Conservation (phyloP, 352 stramenopile genomes). For the Phytophthora uliginosa region DNA sequence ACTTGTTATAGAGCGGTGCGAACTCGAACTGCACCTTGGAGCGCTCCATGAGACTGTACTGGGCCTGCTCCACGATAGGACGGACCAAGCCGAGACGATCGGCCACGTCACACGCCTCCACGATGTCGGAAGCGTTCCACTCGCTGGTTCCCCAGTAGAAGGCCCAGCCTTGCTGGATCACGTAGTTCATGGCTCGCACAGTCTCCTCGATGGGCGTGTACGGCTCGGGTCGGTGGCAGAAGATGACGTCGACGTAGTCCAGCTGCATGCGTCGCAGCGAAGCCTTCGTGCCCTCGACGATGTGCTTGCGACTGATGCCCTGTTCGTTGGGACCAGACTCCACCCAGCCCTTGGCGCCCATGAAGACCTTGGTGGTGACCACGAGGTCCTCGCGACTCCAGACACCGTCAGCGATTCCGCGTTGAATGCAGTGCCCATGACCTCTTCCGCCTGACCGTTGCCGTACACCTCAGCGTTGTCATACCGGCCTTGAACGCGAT, state of each 20-base stretch:
- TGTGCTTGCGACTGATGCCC: conserved; percentile 36
- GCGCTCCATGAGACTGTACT: conserved; percentile 71
- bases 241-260: conserved; percentile 49
- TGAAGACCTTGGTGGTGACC: conserved; percentile 56
- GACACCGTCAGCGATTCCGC: conserved; percentile 19
- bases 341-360: conserved; percentile 19
- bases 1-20: conserved; percentile 43
- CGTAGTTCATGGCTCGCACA: conserved; percentile 16
- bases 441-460: conserved; percentile 14
- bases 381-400: conserved; percentile 36
- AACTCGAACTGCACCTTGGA: conserved; percentile 67
- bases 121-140: conserved; percentile 53
- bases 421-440: conserved; percentile 23
- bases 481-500: conserved; percentile 25
- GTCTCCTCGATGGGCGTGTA: conserved; percentile 26
- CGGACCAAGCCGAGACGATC: conserved; percentile 40
- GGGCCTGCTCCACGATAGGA: conserved; percentile 54
- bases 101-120: conserved; percentile 52
- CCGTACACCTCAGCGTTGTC: conserved; percentile 28
- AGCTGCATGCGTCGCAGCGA: conserved; percentile 41
- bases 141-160: conserved; percentile 33
- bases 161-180: conserved; percentile 15
- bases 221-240: conserved; percentile 51
- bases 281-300: conserved; percentile 32
- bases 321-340: conserved; percentile 14